Percentiles rank a stretch among this genome's conserved stretches.
Conservation (phyloP, 257 asterid genomes). For the Osmanthus fragrans region DNA sequence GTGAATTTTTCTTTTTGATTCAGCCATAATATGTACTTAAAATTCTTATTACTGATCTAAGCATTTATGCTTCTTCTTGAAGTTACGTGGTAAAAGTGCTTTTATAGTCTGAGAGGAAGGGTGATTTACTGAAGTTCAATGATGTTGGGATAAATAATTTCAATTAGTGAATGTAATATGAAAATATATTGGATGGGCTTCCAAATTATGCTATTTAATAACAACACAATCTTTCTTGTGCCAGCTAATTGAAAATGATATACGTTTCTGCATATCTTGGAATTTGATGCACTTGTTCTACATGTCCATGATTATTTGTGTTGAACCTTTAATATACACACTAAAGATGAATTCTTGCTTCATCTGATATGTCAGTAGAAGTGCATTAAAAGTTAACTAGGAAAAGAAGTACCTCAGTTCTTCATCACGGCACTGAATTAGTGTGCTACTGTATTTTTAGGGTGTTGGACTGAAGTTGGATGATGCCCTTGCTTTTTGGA, state of each 20-base stretch:
- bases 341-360: conserved; percentile 1
- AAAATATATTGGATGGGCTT: neutral
- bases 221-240: conserved; percentile 15
- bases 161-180: neutral
- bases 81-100: conserved; percentile 9
- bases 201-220: conserved; percentile 14
- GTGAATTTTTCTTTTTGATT: conserved; percentile 1
- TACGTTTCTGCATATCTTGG: conserved; percentile 5
- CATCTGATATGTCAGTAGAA: conserved; percentile 5
- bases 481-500: conserved; percentile 98
- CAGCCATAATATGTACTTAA: conserved; percentile 13
- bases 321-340: conserved; percentile 13
- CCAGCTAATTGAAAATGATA: conserved; percentile 10
- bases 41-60: neutral
- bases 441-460: conserved; percentile 34
- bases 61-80: conserved; percentile 14
- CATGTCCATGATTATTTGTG: neutral
- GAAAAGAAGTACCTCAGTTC: conserved; percentile 11
- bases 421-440: conserved; percentile 25
- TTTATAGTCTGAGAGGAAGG: neutral
- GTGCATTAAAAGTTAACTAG: conserved; percentile 9
- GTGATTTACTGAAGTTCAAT: neutral
- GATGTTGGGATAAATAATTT: conserved; percentile 15
- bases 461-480: conserved; percentile 96
- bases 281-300: conserved; percentile 1